phyloP scores from a whole-genome alignment of 768 basidiomycete genomes.

The Cubamyces sp. region DNA sequence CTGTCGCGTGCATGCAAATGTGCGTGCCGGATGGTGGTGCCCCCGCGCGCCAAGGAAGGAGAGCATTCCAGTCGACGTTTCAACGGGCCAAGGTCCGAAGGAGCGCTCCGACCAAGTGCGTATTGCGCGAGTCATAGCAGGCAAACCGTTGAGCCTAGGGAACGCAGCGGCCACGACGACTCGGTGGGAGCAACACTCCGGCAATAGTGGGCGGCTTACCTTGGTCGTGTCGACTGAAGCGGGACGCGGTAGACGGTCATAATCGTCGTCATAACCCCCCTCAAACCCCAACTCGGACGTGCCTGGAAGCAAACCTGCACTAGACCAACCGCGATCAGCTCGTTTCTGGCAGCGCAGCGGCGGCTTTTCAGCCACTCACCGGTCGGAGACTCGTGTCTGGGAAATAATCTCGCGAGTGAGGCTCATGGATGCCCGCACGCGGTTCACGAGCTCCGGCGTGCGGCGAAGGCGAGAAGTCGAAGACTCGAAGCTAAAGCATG shows the following conservation, averaged over 20 bases:
- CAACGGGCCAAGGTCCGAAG: background rate
- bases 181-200: too few species aligned
- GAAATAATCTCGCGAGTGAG: background rate
- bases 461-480: constrained; percentile 18
- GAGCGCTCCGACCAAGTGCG: background rate
- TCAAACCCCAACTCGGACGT: background rate
- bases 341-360: background rate
- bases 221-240: background rate
- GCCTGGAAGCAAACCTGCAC: background rate
- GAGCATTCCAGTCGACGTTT: background rate
- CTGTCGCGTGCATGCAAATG: background rate
- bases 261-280: background rate
- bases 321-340: background rate
- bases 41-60: background rate
- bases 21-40: background rate
- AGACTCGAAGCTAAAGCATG: constrained; percentile 6
- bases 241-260: background rate
- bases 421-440: background rate
- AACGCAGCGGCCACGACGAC: too few species aligned
- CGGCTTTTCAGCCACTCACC: background rate
- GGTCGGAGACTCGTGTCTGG: constrained; percentile 4
- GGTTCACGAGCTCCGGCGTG: constrained; percentile 2
- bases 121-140: background rate
- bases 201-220: background rate
- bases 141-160: background rate